Conservation (phyloP, 768 basidiomycete species). For the Serpula lacrymans region DNA sequence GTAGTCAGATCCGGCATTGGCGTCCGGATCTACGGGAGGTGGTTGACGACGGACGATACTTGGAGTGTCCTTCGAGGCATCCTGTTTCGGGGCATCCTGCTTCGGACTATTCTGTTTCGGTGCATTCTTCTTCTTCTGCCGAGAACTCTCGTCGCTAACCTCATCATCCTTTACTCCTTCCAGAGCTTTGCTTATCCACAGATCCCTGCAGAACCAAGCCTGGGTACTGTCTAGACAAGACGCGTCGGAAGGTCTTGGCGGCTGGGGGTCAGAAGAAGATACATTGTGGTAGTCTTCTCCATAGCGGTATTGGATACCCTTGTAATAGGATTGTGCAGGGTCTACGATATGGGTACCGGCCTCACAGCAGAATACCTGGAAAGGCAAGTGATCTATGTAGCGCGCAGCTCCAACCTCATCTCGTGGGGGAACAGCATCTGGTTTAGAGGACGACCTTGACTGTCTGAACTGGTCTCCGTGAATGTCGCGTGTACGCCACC, state of each 20-base stretch:
- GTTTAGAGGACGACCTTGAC: slow-evolving; percentile 88
- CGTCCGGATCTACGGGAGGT: slow-evolving; percentile 57
- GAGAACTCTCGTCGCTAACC: slow-evolving; percentile 16
- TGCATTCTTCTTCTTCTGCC: slow-evolving; percentile 28
- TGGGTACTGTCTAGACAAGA: slow-evolving; percentile 94
- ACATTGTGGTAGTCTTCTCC: slow-evolving; percentile 82
- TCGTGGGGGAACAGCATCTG: slow-evolving; percentile 89
- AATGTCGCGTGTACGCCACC: slow-evolving; percentile 97
- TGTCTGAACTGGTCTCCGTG: slow-evolving; percentile 98
- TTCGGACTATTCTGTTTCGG: slow-evolving; percentile 35
- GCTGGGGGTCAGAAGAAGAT: slow-evolving; percentile 52
- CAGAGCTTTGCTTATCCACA: slow-evolving; percentile 88
- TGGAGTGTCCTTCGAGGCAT: slow-evolving; percentile 7
- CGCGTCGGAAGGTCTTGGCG: slow-evolving; percentile 68
- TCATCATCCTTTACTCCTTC: slow-evolving; percentile 66
- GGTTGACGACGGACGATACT: slow-evolving; percentile 30
- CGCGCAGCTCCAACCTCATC: slow-evolving; percentile 78
- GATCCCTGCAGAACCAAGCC: slow-evolving; percentile 96
- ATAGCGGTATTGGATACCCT: slow-evolving; percentile 79
- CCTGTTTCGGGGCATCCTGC: background rate
- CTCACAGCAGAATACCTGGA: slow-evolving; percentile 99
- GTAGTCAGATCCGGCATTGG: slow-evolving; percentile 83
- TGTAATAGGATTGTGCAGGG: slow-evolving; percentile 94
- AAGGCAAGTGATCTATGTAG: slow-evolving; percentile 90
- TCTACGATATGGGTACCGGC: slow-evolving; percentile 97